A percentile compares a stretch with the other conserved stretches of the same genome.
phyloP scores from a whole-genome alignment of 2,329 filamentous ascomycete species.

The Scolecobasidium constrictum region DNA sequence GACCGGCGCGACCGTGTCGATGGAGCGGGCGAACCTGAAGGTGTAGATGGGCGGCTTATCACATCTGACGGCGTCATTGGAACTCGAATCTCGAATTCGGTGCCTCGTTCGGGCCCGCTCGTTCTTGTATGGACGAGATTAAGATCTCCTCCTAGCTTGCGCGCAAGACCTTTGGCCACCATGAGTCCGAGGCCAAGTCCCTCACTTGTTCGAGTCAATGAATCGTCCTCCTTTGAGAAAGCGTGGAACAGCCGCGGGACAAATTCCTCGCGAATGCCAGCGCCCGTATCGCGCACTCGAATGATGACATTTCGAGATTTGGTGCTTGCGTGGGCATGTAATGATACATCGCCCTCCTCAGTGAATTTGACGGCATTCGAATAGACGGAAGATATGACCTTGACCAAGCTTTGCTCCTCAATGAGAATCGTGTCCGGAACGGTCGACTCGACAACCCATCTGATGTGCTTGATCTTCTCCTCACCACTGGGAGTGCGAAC shows the following conservation, averaged over 20 bases:
- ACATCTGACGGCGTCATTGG: conserved; percentile 45
- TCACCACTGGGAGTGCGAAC: conserved; percentile 33
- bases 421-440: conserved; percentile 45
- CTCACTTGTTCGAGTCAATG: conserved; percentile 55
- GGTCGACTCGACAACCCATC: conserved; percentile 38
- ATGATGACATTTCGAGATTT: conserved; percentile 47
- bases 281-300: conserved; percentile 54
- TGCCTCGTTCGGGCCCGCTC: conserved; percentile 47
- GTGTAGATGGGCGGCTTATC: conserved; percentile 39
- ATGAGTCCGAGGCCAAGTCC: conserved; percentile 58
- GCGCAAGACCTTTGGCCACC: conserved; percentile 60
- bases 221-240: conserved; percentile 58
- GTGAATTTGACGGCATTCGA: conserved; percentile 64
- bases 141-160: conserved; percentile 58
- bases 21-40: conserved; percentile 20
- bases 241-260: conserved; percentile 57
- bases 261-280: conserved; percentile 57
- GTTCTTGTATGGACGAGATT: conserved; percentile 54
- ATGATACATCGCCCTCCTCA: conserved; percentile 48
- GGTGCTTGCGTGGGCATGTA: conserved; percentile 42
- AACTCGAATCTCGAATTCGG: conserved; percentile 58
- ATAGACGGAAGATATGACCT: conserved; percentile 52
- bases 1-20: neutral
- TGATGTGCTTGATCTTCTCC: conserved; percentile 34
- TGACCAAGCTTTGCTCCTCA: conserved; percentile 53